Conservation (phyloP, 176 grass and related monocot species). For the Elymus sibiricus region DNA sequence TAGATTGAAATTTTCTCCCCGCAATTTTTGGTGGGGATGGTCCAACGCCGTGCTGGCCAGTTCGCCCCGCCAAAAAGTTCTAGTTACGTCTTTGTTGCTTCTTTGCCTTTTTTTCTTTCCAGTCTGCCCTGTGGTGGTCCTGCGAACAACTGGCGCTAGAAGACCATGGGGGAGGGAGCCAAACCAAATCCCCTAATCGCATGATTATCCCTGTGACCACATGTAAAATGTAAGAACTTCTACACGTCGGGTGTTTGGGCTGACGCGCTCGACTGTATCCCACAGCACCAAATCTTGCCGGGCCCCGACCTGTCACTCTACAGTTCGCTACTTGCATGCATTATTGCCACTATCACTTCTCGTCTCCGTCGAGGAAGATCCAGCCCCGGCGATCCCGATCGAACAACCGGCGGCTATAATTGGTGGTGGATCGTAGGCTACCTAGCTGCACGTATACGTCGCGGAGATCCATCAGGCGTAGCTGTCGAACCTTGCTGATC, state of each 20-base stretch:
- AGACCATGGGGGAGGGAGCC: background rate
- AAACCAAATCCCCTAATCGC: background rate
- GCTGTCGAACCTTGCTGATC: slow-evolving; percentile 4
- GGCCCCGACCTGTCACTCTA: background rate
- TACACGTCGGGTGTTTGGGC: background rate
- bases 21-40: slow-evolving; percentile 21
- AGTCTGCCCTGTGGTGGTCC: slow-evolving; percentile 16
- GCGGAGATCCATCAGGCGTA: background rate
- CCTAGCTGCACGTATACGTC: background rate
- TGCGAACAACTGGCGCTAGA: background rate
- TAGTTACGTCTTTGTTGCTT: slow-evolving; percentile 41
- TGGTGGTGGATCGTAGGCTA: background rate
- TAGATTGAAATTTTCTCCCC: no score
- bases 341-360: background rate
- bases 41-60: background rate
- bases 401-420: background rate
- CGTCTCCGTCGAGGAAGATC: background rate
- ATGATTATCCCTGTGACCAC: slow-evolving; percentile 2
- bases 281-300: background rate
- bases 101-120: background rate
- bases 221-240: background rate
- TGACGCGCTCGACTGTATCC: background rate
- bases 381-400: background rate
- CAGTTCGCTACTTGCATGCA: background rate
- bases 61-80: background rate